Conservation (phyloP, 164 flowering plant species). For the Chimonanthus praecox region DNA sequence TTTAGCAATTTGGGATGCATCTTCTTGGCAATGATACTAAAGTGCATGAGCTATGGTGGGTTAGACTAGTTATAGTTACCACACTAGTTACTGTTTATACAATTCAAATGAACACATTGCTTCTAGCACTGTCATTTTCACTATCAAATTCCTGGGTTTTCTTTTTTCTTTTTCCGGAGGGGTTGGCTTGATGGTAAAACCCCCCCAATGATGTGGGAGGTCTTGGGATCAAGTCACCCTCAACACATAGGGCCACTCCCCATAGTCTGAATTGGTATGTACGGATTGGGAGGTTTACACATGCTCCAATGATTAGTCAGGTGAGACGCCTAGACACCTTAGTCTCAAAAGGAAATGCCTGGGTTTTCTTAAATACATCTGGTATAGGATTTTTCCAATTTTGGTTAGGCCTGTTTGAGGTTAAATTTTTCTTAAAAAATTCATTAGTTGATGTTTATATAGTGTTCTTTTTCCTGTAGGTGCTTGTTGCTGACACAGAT, state of each 20-base stretch:
- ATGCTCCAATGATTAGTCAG: no score
- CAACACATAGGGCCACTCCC: no score
- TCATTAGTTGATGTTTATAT: background rate
- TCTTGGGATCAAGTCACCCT: no score
- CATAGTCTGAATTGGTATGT: no score
- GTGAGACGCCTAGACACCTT: no score
- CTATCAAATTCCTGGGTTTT: background rate
- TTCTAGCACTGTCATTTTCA: background rate
- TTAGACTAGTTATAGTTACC: no score
- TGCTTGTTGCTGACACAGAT: constrained; percentile 87
- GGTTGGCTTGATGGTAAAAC: no score
- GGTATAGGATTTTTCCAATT: background rate
- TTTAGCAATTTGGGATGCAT: background rate
- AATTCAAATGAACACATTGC: background rate
- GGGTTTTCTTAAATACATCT: background rate
- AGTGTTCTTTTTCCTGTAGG: constrained; percentile 34
- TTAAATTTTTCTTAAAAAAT: background rate
- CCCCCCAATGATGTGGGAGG: no score
- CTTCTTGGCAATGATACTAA: background rate
- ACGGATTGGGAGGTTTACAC: no score
- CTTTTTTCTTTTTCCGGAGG: background rate
- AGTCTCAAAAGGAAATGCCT: background rate
- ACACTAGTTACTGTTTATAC: no score
- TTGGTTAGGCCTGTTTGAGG: background rate
- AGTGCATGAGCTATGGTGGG: background rate